Conservation (phyloP, 257 asterid species). For the Gynochthodes officinalis region DNA sequence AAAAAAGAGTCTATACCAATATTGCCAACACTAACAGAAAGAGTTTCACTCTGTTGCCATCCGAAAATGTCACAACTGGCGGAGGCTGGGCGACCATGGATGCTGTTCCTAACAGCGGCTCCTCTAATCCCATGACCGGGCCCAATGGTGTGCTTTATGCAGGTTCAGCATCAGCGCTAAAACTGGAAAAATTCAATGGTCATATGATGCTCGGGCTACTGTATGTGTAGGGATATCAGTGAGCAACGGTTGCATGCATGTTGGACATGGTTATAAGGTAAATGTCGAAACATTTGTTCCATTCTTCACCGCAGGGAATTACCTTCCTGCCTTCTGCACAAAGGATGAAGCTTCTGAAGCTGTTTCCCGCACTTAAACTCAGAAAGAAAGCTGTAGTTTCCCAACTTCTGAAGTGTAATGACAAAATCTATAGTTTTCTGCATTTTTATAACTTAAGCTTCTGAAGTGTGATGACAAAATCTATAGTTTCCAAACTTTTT, state of each 20-base stretch:
- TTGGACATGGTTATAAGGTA: slow-evolving; percentile 42
- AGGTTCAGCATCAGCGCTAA: slow-evolving; percentile 33
- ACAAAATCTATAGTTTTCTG: too few relatives aligned
- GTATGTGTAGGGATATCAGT: slow-evolving; percentile 40
- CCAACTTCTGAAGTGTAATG: too few relatives aligned
- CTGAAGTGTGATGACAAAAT: too few relatives aligned
- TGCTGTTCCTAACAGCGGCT: slow-evolving; percentile 35
- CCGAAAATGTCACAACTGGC: slow-evolving; percentile 26
- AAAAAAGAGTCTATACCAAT: slow-evolving; percentile 35
- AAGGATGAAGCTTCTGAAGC: too few relatives aligned
- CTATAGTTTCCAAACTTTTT: too few relatives aligned
- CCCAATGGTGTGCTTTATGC: slow-evolving; percentile 44
- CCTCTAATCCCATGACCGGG: slow-evolving; percentile 31
- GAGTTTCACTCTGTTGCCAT: slow-evolving; percentile 33
- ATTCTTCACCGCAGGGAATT: slow-evolving; percentile 28
- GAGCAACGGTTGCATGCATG: slow-evolving; percentile 37
- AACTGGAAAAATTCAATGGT: slow-evolving; percentile 36
- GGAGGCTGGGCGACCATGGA: slow-evolving; percentile 53
- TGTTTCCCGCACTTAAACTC: too few relatives aligned
- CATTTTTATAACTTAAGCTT: too few relatives aligned
- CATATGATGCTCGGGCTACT: slow-evolving; percentile 37
- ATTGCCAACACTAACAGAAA: slow-evolving; percentile 27
- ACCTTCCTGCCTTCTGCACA: slow-evolving; percentile 34
- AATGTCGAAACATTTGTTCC: too few relatives aligned
- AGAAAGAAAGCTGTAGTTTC: too few relatives aligned